Percentiles rank a stretch among this genome's conserved stretches.
phyloP scores from a whole-genome alignment of 768 basidiomycete species.

The Suillus variegatus region DNA sequence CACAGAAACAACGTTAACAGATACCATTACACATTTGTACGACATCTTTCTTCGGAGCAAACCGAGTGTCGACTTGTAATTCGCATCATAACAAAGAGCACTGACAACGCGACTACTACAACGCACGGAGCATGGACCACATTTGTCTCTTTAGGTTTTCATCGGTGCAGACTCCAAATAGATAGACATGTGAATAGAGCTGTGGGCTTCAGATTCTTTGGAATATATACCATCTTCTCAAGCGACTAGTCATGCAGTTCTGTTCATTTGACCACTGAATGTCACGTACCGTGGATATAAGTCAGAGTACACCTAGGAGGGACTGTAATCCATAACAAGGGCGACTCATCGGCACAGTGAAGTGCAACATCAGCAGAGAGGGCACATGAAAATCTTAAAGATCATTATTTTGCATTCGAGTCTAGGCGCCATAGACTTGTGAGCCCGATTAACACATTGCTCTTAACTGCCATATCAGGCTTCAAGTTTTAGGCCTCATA shows the following conservation, averaged over 20 bases:
- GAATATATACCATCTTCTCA: background rate
- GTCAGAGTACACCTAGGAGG: slow-evolving; percentile 28
- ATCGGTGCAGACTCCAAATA: background rate
- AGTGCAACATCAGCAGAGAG: no score
- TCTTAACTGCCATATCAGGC: background rate
- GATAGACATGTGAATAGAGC: background rate
- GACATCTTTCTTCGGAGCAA: background rate
- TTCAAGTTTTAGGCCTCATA: no score
- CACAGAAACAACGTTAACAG: no score
- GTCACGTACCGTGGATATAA: background rate
- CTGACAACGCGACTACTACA: background rate
- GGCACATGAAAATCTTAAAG: background rate
- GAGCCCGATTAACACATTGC: background rate
- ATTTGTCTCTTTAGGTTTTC: background rate
- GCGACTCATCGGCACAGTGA: background rate
- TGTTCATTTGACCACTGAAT: background rate
- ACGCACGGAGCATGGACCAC: background rate
- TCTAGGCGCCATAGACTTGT: background rate
- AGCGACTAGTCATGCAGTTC: background rate
- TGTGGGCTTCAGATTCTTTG: background rate
- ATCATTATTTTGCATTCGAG: background rate
- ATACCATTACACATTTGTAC: no score
- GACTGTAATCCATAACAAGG: background rate
- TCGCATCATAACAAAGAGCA: background rate
- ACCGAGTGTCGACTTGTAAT: background rate